These are phyloP conservation scores for Colletotrichum sp. DNA, from an alignment of 2,329 filamentous ascomycete species.

Conservation along the genomic window DNA sequence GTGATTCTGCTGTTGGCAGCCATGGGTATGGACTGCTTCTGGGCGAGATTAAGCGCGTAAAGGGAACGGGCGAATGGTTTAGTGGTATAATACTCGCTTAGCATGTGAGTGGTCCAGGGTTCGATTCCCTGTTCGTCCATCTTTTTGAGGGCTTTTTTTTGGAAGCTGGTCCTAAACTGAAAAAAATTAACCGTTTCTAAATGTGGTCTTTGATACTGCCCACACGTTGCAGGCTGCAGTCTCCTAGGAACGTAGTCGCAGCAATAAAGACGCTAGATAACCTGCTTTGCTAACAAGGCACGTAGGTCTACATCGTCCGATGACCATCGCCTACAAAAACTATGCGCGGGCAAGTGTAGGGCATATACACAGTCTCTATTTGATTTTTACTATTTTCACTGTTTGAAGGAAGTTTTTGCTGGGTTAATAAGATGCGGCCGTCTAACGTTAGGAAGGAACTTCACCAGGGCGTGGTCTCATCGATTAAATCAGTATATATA, in stretches of 20 bases:
- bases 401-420: neutral
- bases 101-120: conserved; percentile 11
- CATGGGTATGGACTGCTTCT: neutral
- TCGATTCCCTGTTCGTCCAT: conserved; percentile 13
- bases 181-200: too few relatives aligned
- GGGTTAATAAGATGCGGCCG: neutral
- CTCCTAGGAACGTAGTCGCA: neutral
- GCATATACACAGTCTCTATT: neutral
- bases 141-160: neutral
- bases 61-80: neutral
- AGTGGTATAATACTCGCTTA: conserved; percentile 17
- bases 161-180: neutral
- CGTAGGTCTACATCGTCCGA: neutral
- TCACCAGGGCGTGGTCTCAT: conserved; percentile 1
- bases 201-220: neutral
- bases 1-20: neutral
- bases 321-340: neutral
- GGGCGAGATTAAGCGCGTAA: too few relatives aligned
- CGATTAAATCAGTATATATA: conserved; percentile 2
- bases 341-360: neutral
- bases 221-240: neutral
- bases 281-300: neutral
- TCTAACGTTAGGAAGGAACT: neutral
- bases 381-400: neutral
- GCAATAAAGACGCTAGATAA: neutral